Conservation (phyloP, 2,329 filamentous ascomycete genomes). For the Colletotrichum kahawae region DNA sequence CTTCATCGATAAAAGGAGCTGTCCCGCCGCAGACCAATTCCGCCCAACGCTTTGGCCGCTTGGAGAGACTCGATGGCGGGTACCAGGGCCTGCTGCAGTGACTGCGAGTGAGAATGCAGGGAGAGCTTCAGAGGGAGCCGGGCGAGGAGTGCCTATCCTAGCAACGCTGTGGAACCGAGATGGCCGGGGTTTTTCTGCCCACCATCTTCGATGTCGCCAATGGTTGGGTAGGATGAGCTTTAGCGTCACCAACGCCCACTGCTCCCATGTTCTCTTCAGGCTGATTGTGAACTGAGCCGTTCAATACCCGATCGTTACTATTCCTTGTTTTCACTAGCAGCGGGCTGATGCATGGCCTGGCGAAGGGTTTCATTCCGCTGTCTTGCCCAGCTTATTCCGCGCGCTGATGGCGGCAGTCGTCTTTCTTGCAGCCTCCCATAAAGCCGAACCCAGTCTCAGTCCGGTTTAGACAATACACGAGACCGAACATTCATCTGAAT, state of each 20-base stretch:
- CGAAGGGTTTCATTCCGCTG: not conserved
- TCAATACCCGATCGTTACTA: not conserved
- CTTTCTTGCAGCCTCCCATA: not conserved
- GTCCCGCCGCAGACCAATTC: not conserved
- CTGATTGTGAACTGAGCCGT: not conserved
- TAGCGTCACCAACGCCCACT: not conserved
- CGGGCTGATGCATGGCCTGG: not conserved
- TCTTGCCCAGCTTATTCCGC: not conserved
- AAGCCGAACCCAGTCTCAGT: not conserved
- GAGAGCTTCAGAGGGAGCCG: not conserved
- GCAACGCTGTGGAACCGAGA: not conserved
- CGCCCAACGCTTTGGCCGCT: not conserved
- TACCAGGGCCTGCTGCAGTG: not conserved
- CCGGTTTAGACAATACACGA: not conserved
- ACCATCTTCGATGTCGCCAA: not conserved
- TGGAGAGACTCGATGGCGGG: not conserved
- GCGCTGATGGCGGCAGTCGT: not conserved
- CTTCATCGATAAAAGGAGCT: not conserved
- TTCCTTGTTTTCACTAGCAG: not conserved
- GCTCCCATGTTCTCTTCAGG: not conserved
- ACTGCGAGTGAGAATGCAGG: not conserved
- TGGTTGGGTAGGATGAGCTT: not conserved
- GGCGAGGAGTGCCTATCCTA: not conserved
- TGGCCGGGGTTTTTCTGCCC: not conserved
- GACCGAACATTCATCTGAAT: not conserved